Conservation (phyloP, 371 early-diverging fungal species). For the Mucor indicus region DNA sequence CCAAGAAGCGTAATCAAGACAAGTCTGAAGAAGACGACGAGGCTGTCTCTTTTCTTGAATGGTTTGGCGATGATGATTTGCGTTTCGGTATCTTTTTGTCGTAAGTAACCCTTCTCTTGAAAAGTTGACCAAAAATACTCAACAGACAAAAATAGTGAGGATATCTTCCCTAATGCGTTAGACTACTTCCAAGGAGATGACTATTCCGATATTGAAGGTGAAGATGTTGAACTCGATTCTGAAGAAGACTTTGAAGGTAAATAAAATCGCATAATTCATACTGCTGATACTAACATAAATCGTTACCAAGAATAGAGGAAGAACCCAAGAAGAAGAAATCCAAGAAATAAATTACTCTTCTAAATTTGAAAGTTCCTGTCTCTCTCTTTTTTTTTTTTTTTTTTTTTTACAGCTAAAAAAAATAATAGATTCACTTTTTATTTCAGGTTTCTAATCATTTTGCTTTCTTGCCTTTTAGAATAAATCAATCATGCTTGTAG, state of each 20-base stretch:
- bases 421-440: too few relatives aligned
- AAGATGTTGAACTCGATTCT: slow-evolving; percentile 39
- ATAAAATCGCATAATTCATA: too few relatives aligned
- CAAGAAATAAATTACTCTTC: slow-evolving; percentile 5
- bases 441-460: too few relatives aligned
- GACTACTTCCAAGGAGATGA: slow-evolving; percentile 29
- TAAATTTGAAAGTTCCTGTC: slow-evolving; percentile 9
- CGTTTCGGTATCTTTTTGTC: slow-evolving; percentile 33
- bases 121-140: not conserved
- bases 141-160: slow-evolving; percentile 33
- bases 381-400: not conserved
- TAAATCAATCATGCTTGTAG: too few relatives aligned
- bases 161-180: slow-evolving; percentile 39
- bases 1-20: slow-evolving; percentile 47
- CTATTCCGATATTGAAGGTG: slow-evolving; percentile 25
- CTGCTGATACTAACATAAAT: too few relatives aligned
- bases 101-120: slow-evolving; percentile 16
- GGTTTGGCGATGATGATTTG: slow-evolving; percentile 45
- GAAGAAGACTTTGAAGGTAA: slow-evolving; percentile 17
- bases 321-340: slow-evolving; percentile 8
- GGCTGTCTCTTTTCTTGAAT: slow-evolving; percentile 38
- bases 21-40: slow-evolving; percentile 20
- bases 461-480: too few relatives aligned
- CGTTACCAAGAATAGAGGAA: slow-evolving; percentile 22
- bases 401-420: too few relatives aligned